phyloP scores from a whole-genome alignment of 2,329 filamentous ascomycete genomes.

The Alternaria sp. region DNA sequence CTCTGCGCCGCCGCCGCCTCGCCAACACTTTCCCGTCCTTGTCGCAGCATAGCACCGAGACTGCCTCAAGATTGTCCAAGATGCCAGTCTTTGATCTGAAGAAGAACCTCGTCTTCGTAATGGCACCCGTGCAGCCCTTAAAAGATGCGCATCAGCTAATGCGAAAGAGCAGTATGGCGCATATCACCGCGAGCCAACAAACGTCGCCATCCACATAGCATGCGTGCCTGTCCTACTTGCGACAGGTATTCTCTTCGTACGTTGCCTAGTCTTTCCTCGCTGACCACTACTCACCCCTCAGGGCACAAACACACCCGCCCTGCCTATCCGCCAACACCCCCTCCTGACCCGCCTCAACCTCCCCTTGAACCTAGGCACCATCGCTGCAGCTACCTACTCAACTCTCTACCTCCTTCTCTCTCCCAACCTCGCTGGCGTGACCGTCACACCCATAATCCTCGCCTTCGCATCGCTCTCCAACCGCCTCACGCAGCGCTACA shows the following conservation, averaged over 20 bases:
- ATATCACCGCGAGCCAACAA: constrained; percentile 81
- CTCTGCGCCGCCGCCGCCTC: neutral
- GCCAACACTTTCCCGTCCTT: too few species aligned
- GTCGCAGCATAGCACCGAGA: neutral
- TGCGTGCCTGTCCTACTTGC: constrained; percentile 80
- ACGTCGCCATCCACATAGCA: constrained; percentile 79
- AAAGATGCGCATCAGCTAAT: neutral
- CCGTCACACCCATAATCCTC: constrained; percentile 78
- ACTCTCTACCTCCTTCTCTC: constrained; percentile 91
- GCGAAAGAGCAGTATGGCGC: constrained; percentile 72
- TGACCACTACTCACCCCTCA: constrained; percentile 34
- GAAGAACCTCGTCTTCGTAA: constrained; percentile 47
- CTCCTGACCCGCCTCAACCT: constrained; percentile 48
- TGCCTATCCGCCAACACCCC: constrained; percentile 47
- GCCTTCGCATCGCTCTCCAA: constrained; percentile 77
- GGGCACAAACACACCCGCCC: constrained; percentile 65
- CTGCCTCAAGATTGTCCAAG: neutral
- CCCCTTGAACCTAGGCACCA: constrained; percentile 56
- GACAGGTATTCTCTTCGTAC: constrained; percentile 75
- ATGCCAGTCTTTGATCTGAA: constrained; percentile 46
- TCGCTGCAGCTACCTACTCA: constrained; percentile 69
- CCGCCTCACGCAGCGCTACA: constrained; percentile 69
- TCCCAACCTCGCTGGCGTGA: constrained; percentile 79
- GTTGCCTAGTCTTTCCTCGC: constrained; percentile 34
- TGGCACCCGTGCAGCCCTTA: neutral